These are phyloP conservation scores for Mortierella sp. DNA, from an alignment of 371 early-diverging fungal species.

Conservation along the genomic window DNA sequence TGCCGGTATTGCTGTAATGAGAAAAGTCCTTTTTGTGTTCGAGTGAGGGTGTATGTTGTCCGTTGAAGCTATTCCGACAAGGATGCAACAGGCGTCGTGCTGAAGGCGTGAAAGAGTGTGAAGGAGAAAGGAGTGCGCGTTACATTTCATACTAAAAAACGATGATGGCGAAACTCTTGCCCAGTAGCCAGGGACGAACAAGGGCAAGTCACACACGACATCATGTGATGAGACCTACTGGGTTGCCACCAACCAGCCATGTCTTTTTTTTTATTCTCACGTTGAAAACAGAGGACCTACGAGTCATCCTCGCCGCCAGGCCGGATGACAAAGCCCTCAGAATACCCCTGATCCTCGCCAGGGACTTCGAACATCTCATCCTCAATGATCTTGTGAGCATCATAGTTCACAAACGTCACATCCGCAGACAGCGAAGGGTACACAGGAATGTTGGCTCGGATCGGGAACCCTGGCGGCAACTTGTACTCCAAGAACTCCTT, in stretches of 20 bases:
- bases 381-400: conserved; percentile 44
- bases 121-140: not conserved
- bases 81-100: not conserved
- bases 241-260: not conserved
- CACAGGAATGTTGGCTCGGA: conserved; percentile 55
- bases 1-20: not conserved
- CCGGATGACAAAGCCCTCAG: conserved; percentile 46
- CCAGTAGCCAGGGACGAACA: not conserved
- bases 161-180: conserved; percentile 1
- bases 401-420: conserved; percentile 57
- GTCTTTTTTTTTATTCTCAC: not conserved
- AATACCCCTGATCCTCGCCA: conserved; percentile 29
- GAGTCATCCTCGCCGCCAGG: conserved; percentile 41
- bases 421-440: conserved; percentile 55
- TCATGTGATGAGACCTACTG: not conserved
- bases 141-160: not conserved
- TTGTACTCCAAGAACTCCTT: conserved; percentile 53
- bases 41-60: not conserved
- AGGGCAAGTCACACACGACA: not conserved
- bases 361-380: conserved; percentile 49
- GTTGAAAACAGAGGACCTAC: conserved; percentile 1
- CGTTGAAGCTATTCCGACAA: not conserved
- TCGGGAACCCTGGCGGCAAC: conserved; percentile 57
- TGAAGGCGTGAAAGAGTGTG: not conserved
- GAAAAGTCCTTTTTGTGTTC: not conserved